Evolutionary conservation across 495 filamentous ascomycete species (phyloP).

Genomic region (Echria macrotheca): DNA sequence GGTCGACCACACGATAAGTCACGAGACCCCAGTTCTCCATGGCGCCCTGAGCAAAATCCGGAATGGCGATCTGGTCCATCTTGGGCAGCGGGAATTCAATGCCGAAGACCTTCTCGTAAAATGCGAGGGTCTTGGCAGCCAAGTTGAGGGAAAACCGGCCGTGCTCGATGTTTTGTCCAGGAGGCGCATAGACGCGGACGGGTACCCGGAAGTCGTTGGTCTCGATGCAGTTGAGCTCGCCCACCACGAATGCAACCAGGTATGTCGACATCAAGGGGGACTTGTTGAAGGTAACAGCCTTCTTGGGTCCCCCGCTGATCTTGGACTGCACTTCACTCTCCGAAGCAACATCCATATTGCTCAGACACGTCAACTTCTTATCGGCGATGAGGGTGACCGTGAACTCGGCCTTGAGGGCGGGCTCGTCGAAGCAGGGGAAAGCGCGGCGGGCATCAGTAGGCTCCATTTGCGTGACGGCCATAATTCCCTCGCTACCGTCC

Average conservation of each 20-base stretch:
- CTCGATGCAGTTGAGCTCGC: constrained; percentile 71
- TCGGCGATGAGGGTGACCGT: constrained; percentile 70
- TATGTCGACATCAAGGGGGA: constrained; percentile 76
- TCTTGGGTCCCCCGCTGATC: constrained; percentile 51
- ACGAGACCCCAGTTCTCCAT: constrained; percentile 99
- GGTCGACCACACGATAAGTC: constrained; percentile 87
- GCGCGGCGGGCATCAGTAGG: constrained; percentile 69
- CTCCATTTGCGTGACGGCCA: constrained; percentile 81
- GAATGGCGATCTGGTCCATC: constrained; percentile 98
- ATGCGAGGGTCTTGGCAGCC: constrained; percentile 60
- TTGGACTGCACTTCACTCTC: constrained; percentile 56
- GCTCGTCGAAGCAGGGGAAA: constrained; percentile 77
- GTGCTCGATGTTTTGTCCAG: constrained; percentile 59
- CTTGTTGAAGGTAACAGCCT: constrained; percentile 68
- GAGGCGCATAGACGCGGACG: constrained; percentile 63
- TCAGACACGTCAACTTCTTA: constrained; percentile 66
- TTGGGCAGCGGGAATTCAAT: constrained; percentile 67
- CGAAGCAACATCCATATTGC: constrained; percentile 73
- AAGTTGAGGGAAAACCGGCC: constrained; percentile 65
- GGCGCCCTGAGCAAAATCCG: constrained; percentile 85
- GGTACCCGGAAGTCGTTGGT: constrained; percentile 69
- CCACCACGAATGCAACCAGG: constrained; percentile 68
- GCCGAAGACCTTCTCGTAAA: constrained; percentile 74
- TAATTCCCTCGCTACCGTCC: constrained; percentile 55
- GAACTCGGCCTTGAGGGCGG: constrained; percentile 67